Conservation (phyloP, 2,329 filamentous ascomycete species). For the Monilinia vaccinii-corymbosi region DNA sequence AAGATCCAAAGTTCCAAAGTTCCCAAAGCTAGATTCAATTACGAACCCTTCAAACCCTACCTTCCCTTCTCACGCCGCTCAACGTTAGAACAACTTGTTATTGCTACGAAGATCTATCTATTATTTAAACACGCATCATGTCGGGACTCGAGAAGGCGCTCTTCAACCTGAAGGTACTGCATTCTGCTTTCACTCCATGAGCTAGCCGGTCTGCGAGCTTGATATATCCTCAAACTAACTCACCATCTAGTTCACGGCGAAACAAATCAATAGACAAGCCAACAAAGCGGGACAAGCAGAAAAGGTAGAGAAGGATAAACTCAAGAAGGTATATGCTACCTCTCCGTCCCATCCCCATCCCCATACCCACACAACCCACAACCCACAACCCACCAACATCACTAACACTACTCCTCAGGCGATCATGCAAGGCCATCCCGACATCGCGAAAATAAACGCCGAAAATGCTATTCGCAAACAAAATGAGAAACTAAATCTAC, state of each 20-base stretch:
- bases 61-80: background rate
- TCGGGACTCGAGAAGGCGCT: slow-evolving; percentile 53
- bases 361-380: background rate
- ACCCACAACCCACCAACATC: slow-evolving; percentile 3
- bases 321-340: slow-evolving; percentile 42
- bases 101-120: background rate
- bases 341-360: background rate
- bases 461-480: slow-evolving; percentile 55
- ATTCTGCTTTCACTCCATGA: slow-evolving; percentile 2
- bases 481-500: slow-evolving; percentile 51
- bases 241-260: slow-evolving; percentile 44
- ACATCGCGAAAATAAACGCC: slow-evolving; percentile 55
- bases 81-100: background rate
- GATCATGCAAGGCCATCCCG: slow-evolving; percentile 48
- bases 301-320: slow-evolving; percentile 49
- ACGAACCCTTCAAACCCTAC: background rate
- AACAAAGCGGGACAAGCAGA: slow-evolving; percentile 53
- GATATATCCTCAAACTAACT: slow-evolving; percentile 9
- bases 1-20: background rate
- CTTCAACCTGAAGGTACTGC: slow-evolving; percentile 49
- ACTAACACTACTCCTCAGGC: slow-evolving; percentile 33
- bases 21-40: slow-evolving; percentile 6
- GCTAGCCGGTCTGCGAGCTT: background rate
- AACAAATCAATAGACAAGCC: slow-evolving; percentile 53
- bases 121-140: slow-evolving; percentile 33